Base-by-base conservation (phyloP, 768 basidiomycete species). In the Lactifluus subvellereus region DNA sequence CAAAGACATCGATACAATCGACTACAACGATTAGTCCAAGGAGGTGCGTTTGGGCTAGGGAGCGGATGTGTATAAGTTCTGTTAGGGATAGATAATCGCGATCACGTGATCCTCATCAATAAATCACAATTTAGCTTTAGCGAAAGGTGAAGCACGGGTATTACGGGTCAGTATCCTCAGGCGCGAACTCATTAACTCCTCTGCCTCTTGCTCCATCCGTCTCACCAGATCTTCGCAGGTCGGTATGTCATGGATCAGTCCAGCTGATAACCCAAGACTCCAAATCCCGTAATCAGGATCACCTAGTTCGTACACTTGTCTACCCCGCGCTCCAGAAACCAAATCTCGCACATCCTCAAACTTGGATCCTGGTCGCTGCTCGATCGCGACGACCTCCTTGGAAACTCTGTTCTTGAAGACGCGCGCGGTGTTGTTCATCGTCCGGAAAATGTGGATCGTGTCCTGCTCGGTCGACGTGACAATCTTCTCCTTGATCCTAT, bases 271-370 rank as follows among this genome's bases (percentile, higher is more conserved):
- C 2, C 88, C 86, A 20, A 84, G 84, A 60, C 74, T 82, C 94
- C 94, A 96, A 53, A 96, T 87, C 4, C 94, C 95, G 68, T 86
- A 84, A 66, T 98, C 91, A 0, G 84, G 77, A 69, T 97, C 94
- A 8, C 95, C 94, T 2, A 72, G 81, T 70, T 92, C 91, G 71
- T 92, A 94, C 3, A 94, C 91, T 51, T 80, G 64, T 59, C 82
- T 80, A 63, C 92, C 85, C 67, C 91, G 79, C 27, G 75, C 79
- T 14, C 89, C 89, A 10, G 87, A 80, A 10, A 91, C 89, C 53
- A 92, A 81, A 43, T 94, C 84, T 18, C 85, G 80, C 14, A 96
- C 66, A 45, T 95, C 93, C 69, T 89, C 85, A 67, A 97, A 97
- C 74, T 94, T 86, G 45, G 89, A 90, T 13, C 93, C 90, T 1